Conservation (phyloP, 2,329 filamentous ascomycete species). For the Talaromyces sp. region DNA sequence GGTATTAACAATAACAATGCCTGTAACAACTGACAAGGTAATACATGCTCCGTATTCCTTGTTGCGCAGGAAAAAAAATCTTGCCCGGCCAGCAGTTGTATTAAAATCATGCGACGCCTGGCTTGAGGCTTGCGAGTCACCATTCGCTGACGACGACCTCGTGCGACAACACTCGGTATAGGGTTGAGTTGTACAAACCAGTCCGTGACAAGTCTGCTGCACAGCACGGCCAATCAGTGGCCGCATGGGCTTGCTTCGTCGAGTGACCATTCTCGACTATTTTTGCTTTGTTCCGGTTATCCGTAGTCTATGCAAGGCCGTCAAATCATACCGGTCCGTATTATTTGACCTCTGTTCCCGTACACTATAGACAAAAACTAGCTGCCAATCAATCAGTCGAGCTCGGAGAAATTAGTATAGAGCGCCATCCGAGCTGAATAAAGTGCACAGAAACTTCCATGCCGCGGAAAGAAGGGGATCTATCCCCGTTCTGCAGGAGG, state of each 20-base stretch:
- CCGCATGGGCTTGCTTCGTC: neutral
- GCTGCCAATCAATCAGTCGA: neutral
- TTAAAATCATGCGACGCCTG: neutral
- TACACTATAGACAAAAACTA: neutral
- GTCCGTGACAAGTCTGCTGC: neutral
- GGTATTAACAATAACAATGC: neutral
- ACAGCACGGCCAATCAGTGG: neutral
- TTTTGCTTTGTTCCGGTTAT: neutral
- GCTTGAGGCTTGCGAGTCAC: neutral
- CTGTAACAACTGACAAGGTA: neutral
- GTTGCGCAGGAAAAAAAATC: neutral
- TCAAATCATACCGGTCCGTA: neutral
- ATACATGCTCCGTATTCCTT: neutral
- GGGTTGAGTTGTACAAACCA: neutral
- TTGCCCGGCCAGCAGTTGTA: neutral
- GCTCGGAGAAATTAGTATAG: neutral
- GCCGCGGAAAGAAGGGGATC: neutral
- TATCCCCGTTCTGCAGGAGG: neutral
- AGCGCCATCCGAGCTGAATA: neutral
- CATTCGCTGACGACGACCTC: neutral
- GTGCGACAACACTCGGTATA: neutral
- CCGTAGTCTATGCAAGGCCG: neutral
- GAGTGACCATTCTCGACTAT: neutral
- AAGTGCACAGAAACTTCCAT: neutral
- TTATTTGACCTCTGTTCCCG: neutral